These are phyloP conservation scores for Allodekkera sacchari DNA, from an alignment of 805 yeast species.

Conservation along the genomic window DNA sequence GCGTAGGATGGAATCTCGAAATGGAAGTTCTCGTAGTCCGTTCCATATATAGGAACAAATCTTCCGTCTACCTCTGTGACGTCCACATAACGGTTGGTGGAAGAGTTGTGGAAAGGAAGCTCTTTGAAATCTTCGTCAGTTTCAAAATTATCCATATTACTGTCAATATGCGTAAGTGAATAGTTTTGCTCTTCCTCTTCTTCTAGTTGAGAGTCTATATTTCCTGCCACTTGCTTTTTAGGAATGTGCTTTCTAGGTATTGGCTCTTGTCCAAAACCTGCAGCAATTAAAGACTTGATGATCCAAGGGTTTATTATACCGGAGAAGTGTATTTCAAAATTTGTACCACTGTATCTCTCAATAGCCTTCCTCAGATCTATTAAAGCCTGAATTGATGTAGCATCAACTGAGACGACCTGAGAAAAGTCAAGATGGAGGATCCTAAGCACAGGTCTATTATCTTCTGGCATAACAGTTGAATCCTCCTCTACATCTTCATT, in stretches of 20 bases:
- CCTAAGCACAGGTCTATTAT: constrained; percentile 58
- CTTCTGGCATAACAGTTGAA: constrained; percentile 12
- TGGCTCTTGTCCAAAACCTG: constrained; percentile 50
- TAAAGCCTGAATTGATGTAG: constrained; percentile 71
- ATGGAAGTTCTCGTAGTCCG: constrained; percentile 71
- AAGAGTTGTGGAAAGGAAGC: too few species aligned
- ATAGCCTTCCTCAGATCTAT: constrained; percentile 69
- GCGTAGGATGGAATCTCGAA: constrained; percentile 57
- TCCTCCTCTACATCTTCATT: constrained; percentile 19
- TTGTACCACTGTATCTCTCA: constrained; percentile 66
- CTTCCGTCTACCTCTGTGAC: constrained; percentile 13
- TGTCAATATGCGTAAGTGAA: too few species aligned
- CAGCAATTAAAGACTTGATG: constrained; percentile 61
- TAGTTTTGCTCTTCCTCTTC: constrained; percentile 5
- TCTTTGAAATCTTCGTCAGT: constrained; percentile 10
- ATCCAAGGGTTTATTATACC: constrained; percentile 86
- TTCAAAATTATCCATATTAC: not conserved
- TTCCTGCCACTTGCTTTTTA: constrained; percentile 4
- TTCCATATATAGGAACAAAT: constrained; percentile 43
- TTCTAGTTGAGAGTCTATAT: constrained; percentile 7
- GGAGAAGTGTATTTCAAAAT: constrained; percentile 83
- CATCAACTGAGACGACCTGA: constrained; percentile 65
- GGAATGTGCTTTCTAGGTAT: constrained; percentile 3
- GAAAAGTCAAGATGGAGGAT: constrained; percentile 78
- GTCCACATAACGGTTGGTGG: constrained; percentile 11